phyloP scores from a whole-genome alignment of 1,284 basidiomycete genomes.

The Ceratobasidium sp. region DNA sequence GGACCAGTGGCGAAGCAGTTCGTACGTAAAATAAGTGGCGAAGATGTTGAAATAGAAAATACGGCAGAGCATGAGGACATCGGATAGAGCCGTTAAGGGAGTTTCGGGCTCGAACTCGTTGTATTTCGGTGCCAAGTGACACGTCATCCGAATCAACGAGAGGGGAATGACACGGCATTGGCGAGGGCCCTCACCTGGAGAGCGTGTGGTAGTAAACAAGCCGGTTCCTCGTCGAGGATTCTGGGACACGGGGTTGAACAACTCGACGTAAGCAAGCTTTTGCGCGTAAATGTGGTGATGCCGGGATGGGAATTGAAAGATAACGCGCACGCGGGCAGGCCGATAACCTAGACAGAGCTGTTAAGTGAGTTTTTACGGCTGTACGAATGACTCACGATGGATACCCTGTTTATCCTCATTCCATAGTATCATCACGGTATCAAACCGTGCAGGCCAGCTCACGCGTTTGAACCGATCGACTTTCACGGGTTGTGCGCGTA shows the following conservation, averaged over 20 bases:
- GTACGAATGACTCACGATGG: background rate
- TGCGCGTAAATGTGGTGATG: background rate
- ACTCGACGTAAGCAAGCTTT: background rate
- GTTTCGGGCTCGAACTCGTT: background rate
- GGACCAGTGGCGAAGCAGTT: slow-evolving; percentile 1
- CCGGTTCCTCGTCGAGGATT: too few species aligned
- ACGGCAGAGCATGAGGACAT: background rate
- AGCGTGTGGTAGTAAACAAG: too few species aligned
- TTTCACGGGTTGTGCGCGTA: background rate
- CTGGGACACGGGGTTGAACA: background rate
- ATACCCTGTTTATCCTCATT: background rate
- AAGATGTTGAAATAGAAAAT: slow-evolving; percentile 22
- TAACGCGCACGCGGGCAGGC: background rate
- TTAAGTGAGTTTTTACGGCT: background rate
- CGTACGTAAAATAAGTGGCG: slow-evolving; percentile 1
- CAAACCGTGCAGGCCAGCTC: background rate
- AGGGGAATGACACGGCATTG: background rate
- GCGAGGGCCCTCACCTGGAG: too few species aligned
- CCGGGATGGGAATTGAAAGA: background rate
- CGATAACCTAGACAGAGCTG: background rate
- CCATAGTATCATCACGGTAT: background rate
- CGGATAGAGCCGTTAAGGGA: too few species aligned
- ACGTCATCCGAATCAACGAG: background rate
- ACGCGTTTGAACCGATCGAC: background rate
- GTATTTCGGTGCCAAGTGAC: background rate